A percentile compares a stretch with the other conserved stretches of the same genome.
Conservation (phyloP, 345 rosid genomes). For the Citrus trifoliata region DNA sequence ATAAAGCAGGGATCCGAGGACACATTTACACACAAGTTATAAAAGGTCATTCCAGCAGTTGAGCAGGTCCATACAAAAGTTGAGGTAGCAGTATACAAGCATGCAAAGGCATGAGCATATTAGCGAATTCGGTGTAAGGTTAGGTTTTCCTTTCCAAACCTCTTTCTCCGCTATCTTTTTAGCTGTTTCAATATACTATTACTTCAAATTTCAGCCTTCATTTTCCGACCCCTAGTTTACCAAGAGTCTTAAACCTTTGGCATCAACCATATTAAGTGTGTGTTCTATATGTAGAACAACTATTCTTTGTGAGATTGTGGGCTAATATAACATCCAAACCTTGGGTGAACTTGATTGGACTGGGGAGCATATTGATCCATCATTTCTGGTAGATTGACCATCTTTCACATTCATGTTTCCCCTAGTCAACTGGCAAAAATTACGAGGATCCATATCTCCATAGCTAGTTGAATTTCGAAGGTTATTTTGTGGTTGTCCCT, state of each 20-base stretch:
- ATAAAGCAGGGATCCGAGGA: neutral
- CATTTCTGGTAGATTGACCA: conserved; percentile 47
- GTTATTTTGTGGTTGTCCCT: conserved; percentile 49
- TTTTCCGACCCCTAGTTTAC: neutral
- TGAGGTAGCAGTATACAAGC: neutral
- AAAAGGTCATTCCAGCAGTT: neutral
- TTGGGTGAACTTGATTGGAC: conserved; percentile 54
- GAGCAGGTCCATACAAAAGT: neutral
- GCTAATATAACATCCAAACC: conserved; percentile 28
- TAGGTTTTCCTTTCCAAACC: neutral
- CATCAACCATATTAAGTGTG: neutral
- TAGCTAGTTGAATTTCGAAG: conserved; percentile 41
- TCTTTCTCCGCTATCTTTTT: neutral
- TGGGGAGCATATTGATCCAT: conserved; percentile 57
- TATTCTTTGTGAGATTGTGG: neutral
- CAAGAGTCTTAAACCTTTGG: neutral
- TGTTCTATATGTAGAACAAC: neutral
- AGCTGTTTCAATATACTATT: neutral
- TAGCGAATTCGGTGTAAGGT: neutral
- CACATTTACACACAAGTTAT: neutral
- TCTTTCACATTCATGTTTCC: conserved; percentile 49
- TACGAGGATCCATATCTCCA: conserved; percentile 50
- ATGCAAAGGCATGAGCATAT: neutral
- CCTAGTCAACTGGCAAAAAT: conserved; percentile 44
- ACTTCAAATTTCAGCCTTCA: neutral